Evolutionary conservation across 2,329 filamentous ascomycete genomes (phyloP), one percentile per base, ranked within the genome.

Genomic region (Phaeosphaeriaceae sp.): DNA sequence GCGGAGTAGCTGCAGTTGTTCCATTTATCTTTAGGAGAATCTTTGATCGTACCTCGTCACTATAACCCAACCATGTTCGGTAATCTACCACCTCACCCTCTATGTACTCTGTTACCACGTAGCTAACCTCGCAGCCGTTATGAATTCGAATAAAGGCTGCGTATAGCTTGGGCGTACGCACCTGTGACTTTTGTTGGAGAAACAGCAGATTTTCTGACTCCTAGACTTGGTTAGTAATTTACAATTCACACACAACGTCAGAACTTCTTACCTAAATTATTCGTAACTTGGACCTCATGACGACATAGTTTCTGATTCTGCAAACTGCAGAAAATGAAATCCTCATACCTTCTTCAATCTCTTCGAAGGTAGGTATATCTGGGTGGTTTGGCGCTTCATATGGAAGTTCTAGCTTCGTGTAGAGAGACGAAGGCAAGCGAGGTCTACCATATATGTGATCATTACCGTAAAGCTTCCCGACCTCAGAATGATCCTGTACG

Each of bases 331-430:
- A 21, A 17, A 21, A 7, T 18, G n/a, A 7, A 20, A 32, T 30
- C 11, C 26, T 42, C 30, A 50, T 37, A 7, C 2, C 48, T 28
- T 30, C 16, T 26, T 40, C 28, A 15, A 51, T 39, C n/a, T 51
- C 42, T 13, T 39, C 38, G 3, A 42, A 3, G 9, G 48, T 38
- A 3, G 48, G 42, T 15, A 51, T 35, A 6, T 16, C 37, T 12
- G 48, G 48, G 26, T 51, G 48, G n/a, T 20, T 26, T n/a, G 42
- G 37, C 12, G 48, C 48, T 36, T 51, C 48, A 43, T 42, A 50
- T n/a, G 48, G 48, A 42, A 50, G 18, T 17, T 42, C 26, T 7
- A 50, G 38, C n/a, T 44, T 50, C 18, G 37, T 37, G 13, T n/a
- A 26, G 20, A 21, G 12, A 3, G n/a, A 36, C 18, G 8, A 20